Evolutionary conservation across 2,329 filamentous ascomycete species (phyloP), one percentile per base, ranked within the genome.

Genomic region (Botryotinia calthae): DNA sequence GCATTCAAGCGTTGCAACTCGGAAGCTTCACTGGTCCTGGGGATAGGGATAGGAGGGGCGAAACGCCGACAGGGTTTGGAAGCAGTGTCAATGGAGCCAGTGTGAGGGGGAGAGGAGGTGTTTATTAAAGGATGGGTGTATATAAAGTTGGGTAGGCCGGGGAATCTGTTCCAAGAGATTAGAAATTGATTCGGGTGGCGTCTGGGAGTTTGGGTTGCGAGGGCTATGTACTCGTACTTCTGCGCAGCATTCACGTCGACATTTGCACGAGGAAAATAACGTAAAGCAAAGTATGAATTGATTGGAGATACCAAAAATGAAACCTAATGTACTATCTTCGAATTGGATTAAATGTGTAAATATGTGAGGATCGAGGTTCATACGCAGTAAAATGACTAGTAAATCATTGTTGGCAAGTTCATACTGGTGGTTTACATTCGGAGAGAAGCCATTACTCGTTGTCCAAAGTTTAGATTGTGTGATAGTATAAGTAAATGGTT

Each of bases 1-100:
- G 86, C 51, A 85, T 90, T 72, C 89, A 89, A 71, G 86, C 86
- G 75, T 80, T 91, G 70, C 86, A 87, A 76, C 78, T 87, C 56
- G 88, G 87, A 12, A 74, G 72, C 56, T 80, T 80, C 37, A 71
- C 72, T 25, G 73, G 73, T 5, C 64, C 73, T 56, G 34, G 37
- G 14, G 70, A 71, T 46, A 68, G 34, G 20, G 65, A 56, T 25
- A 68, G 65, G 37, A 42, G 10, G 18, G 37, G 37, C 28, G 65
- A 68, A 58, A 48, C 34, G 2, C 48, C 65, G 16, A 31, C 48
- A n/a, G 65, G 65, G 2, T 68, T 68, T 42, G 65, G 58, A 12
- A n/a, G 28, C 7, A 40, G 48, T 40, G 51, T 58, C 28, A 37
- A 42, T 46, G 40, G 48, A 8, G 54, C 34, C 9, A 37, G 58